Percentiles rank a stretch among this genome's conserved stretches.
These are phyloP conservation scores for Malus sylvestris DNA, from an alignment of 306 rosid species.

Conservation along the genomic window DNA sequence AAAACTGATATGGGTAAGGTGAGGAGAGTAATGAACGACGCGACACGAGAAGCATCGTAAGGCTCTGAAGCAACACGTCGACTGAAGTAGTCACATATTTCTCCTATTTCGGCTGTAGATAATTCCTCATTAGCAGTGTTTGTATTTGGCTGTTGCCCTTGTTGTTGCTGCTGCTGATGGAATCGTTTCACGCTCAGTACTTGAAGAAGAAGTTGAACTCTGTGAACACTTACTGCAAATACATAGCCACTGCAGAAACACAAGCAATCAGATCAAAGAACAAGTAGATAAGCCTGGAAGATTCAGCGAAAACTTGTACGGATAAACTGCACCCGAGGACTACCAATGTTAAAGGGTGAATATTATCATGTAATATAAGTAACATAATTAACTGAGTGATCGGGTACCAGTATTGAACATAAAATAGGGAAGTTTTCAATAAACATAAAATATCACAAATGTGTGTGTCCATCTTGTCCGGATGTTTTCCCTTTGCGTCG, in stretches of 20 bases:
- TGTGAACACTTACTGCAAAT: constrained; percentile 97
- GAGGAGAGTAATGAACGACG: constrained; percentile 95
- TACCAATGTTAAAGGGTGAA: not conserved
- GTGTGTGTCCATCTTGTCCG: not conserved
- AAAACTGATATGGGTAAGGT: constrained; percentile 89
- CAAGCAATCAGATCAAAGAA: constrained; percentile 13
- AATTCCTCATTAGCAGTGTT: constrained; percentile 79
- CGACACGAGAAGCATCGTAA: constrained; percentile 97
- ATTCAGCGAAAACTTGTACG: not conserved
- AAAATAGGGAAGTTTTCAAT: not conserved
- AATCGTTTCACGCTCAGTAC: constrained; percentile 97
- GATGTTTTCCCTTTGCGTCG: not conserved
- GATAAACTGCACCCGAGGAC: not conserved
- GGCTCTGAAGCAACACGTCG: constrained; percentile 99
- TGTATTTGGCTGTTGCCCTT: constrained; percentile 73
- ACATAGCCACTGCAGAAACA: constrained; percentile 85
- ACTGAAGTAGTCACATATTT: constrained; percentile 96
- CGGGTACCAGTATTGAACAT: not conserved
- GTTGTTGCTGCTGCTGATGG: constrained; percentile 86
- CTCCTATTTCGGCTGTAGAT: constrained; percentile 76
- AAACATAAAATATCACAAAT: not conserved
- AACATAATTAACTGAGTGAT: not conserved
- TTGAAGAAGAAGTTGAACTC: constrained; percentile 99
- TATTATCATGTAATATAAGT: too few species aligned
- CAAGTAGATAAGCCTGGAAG: not conserved